A percentile compares a stretch with the other conserved stretches of the same genome.
Evolutionary conservation across 202 grass and related monocot species (phyloP).

Genomic region (Carex arenaria): DNA sequence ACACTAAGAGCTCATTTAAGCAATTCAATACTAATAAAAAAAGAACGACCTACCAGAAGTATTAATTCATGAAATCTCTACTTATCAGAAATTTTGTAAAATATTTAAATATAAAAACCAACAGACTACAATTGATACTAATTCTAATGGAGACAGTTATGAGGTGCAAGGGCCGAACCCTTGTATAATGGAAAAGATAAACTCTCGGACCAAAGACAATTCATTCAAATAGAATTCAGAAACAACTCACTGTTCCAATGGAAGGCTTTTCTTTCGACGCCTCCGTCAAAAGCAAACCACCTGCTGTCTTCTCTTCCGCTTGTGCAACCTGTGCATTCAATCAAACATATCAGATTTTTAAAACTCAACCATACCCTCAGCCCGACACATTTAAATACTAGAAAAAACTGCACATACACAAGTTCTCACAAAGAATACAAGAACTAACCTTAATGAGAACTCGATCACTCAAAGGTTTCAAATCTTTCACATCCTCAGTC

Average conservation of each 20-base stretch:
- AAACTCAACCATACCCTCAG: not conserved
- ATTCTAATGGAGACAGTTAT: not conserved
- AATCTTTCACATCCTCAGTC: constrained; percentile 78
- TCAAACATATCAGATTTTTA: not conserved
- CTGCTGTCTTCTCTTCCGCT: constrained; percentile 69
- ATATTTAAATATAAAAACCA: not conserved
- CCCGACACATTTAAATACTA: not conserved
- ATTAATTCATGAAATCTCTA: no score
- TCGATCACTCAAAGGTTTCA: constrained; percentile 74
- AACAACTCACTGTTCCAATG: constrained; percentile 62
- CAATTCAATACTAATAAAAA: not conserved
- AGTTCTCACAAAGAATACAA: not conserved
- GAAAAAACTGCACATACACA: not conserved
- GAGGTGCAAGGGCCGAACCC: not conserved
- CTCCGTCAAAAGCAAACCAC: constrained; percentile 80
- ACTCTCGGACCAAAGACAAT: not conserved
- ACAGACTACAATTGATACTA: not conserved
- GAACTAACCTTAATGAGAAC: constrained; percentile 75
- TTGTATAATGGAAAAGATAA: not conserved
- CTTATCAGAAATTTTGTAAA: not conserved
- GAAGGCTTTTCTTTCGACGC: constrained; percentile 78
- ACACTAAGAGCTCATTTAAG: not conserved
- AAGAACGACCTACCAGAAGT: not conserved
- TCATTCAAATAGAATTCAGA: not conserved
- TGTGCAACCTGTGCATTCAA: constrained; percentile 55